These are phyloP conservation scores for Pholiota conissans DNA, from an alignment of 768 basidiomycete genomes.

Conservation along the genomic window DNA sequence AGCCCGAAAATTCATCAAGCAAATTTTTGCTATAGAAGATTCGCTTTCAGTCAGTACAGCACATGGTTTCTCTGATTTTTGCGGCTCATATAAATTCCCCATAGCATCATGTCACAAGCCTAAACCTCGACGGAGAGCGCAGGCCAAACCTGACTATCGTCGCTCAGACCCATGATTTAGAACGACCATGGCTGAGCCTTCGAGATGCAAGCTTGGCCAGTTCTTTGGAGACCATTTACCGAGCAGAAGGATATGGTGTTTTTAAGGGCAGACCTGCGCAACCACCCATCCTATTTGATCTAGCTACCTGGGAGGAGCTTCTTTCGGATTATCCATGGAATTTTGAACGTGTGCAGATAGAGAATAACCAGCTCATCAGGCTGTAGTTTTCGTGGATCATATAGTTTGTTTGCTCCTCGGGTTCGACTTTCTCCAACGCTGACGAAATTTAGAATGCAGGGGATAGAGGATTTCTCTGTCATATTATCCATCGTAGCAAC, in stretches of 20 bases:
- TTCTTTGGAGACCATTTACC: slow-evolving; percentile 32
- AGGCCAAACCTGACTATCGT: slow-evolving; percentile 15
- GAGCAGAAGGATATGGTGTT: background rate
- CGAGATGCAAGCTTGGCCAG: slow-evolving; percentile 53
- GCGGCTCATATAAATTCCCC: too few relatives aligned
- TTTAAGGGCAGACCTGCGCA: background rate
- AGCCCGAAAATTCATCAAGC: slow-evolving; percentile 18
- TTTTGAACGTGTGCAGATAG: background rate
- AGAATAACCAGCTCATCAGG: background rate
- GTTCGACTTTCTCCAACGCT: too few relatives aligned
- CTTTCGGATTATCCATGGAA: slow-evolving; percentile 9
- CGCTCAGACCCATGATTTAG: slow-evolving; percentile 23
- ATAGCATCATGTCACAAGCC: slow-evolving; percentile 24
- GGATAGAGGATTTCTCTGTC: too few relatives aligned
- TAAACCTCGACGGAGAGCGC: slow-evolving; percentile 16
- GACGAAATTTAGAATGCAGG: too few relatives aligned
- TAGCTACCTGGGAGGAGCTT: slow-evolving; percentile 1
- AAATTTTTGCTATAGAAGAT: slow-evolving; percentile 16
- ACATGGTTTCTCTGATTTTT: too few relatives aligned
- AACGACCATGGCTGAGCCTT: slow-evolving; percentile 42
- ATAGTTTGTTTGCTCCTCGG: too few relatives aligned
- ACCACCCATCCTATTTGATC: background rate
- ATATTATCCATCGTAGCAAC: too few relatives aligned
- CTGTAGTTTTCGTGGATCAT: background rate
- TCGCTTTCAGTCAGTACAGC: slow-evolving; percentile 18